Conservation (phyloP, 1,284 basidiomycete genomes). For the Kwoniella shivajii region DNA sequence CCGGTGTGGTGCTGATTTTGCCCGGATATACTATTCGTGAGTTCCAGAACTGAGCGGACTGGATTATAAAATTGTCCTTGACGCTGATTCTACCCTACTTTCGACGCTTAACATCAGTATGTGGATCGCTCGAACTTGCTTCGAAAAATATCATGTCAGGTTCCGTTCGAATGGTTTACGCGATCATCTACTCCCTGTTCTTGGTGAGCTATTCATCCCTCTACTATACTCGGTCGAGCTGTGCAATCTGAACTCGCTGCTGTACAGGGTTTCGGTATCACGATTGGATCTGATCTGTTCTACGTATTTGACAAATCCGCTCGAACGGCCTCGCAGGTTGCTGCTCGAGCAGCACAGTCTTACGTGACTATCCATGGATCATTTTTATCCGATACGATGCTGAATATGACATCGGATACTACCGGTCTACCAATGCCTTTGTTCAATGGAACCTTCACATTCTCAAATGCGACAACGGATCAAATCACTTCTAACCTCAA, state of each 20-base stretch:
- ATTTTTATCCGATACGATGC: slow-evolving; percentile 59
- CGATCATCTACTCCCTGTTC: slow-evolving; percentile 85
- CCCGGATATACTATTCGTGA: slow-evolving; percentile 73
- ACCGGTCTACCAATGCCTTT: slow-evolving; percentile 5
- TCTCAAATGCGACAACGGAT: slow-evolving; percentile 60
- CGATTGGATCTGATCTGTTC: slow-evolving; percentile 83
- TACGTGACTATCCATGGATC: slow-evolving; percentile 64
- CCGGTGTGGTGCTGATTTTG: slow-evolving; percentile 61
- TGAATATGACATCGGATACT: slow-evolving; percentile 1
- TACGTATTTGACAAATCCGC: slow-evolving; percentile 70
- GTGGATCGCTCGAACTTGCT: slow-evolving; percentile 80
- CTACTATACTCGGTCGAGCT: too few relatives aligned
- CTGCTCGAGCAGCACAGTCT: slow-evolving; percentile 60
- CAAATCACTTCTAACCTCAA: slow-evolving; percentile 33
- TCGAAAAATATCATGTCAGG: slow-evolving; percentile 86
- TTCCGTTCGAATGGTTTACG: slow-evolving; percentile 86
- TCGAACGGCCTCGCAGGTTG: slow-evolving; percentile 60
- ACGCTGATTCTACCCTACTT: not conserved
- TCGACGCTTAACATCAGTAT: too few relatives aligned
- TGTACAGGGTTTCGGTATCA: slow-evolving; percentile 72
- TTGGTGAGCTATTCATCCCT: slow-evolving; percentile 63
- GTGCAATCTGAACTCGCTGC: not conserved
- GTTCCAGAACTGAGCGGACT: slow-evolving; percentile 37
- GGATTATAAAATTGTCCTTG: not conserved
- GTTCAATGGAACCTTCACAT: slow-evolving; percentile 71